Evolutionary conservation across 441 rosid species (phyloP), one percentile per base, ranked within the genome.

Genomic region (Manihot esculenta): DNA sequence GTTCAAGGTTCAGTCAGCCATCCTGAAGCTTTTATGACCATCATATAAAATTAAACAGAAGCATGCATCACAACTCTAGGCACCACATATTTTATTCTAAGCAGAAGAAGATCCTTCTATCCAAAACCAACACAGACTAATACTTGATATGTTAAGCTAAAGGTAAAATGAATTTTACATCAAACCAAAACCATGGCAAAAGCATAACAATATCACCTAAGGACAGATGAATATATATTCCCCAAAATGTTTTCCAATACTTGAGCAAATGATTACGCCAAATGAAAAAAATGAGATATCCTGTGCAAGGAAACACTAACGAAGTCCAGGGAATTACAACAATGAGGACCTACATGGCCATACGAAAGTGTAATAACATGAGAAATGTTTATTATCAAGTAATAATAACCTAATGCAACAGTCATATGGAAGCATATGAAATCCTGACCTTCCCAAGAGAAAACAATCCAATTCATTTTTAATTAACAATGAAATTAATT

Each of bases 1-100:
- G 77, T 70, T 72, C 54, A 75, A 47, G 67, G 67, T 44, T 44
- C 38, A 56, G 50, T 72, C 54, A 70, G 76, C 38, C 45, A 41
- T 35, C 61, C 44, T 55, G 68, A 63, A 72, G 62, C 62, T 42
- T 30, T 67, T 66, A 57, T 63, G 41, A 68, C 41, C 56, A 33
- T 27, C 65, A 53, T 41, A 64, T 2, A 72, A 17, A 72, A 44
- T 23, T 10, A 33, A 47, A 57, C 21, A 62, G 76, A 44, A 23
- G 67, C 21, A 59, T n/a, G 45, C 23, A 68, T 62, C 69, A 62
- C 68, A 49, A 64, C 53, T 66, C 10, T 24, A 0, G 5, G 51
- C 49, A 21, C n/a, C n/a, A 69, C 21, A 44, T 51, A 53, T 13
- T 54, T 18, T 45, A 10, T 15, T n/a, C 35, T 45, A 18, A 38